Conservation (phyloP, 345 rosid genomes). For the Aquilaria yunnanensis region DNA sequence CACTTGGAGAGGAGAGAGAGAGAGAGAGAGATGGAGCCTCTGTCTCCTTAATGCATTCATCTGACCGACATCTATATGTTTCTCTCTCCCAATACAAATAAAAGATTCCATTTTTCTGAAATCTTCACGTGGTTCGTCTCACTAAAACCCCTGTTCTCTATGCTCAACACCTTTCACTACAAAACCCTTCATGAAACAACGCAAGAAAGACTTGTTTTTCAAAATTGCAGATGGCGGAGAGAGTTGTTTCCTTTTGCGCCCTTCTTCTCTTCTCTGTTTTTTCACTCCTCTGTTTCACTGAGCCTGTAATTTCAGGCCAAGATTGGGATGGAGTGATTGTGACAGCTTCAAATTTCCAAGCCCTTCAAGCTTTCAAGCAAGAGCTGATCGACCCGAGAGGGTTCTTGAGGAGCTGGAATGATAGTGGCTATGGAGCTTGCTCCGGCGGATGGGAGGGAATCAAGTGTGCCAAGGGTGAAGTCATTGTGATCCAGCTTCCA, state of each 20-base stretch:
- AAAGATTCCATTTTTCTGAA: slow-evolving; percentile 28
- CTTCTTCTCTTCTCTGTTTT: slow-evolving; percentile 18
- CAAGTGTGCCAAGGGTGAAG: slow-evolving; percentile 89
- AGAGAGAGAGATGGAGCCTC: slow-evolving; percentile 14
- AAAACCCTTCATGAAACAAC: slow-evolving; percentile 25
- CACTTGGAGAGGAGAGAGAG: neutral
- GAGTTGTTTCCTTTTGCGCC: slow-evolving; percentile 20
- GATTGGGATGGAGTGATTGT: slow-evolving; percentile 73
- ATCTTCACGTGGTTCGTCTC: slow-evolving; percentile 39
- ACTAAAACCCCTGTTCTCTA: slow-evolving; percentile 13
- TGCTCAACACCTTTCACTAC: slow-evolving; percentile 28
- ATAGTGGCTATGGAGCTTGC: slow-evolving; percentile 61
- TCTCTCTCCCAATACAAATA: slow-evolving; percentile 26
- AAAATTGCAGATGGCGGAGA: slow-evolving; percentile 20
- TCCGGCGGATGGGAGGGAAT: slow-evolving; percentile 92
- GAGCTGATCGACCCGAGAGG: slow-evolving; percentile 69
- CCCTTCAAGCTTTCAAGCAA: slow-evolving; percentile 69
- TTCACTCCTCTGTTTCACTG: slow-evolving; percentile 14
- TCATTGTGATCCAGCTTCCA: slow-evolving; percentile 83
- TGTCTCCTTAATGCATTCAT: slow-evolving; percentile 28
- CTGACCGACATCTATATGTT: slow-evolving; percentile 17
- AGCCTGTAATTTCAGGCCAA: slow-evolving; percentile 27
- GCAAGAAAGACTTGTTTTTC: slow-evolving; percentile 4
- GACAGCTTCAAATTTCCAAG: slow-evolving; percentile 63
- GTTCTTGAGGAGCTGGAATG: slow-evolving; percentile 74